Conservation (phyloP, 805 yeast genomes). For the Teunomyces tritomae region DNA sequence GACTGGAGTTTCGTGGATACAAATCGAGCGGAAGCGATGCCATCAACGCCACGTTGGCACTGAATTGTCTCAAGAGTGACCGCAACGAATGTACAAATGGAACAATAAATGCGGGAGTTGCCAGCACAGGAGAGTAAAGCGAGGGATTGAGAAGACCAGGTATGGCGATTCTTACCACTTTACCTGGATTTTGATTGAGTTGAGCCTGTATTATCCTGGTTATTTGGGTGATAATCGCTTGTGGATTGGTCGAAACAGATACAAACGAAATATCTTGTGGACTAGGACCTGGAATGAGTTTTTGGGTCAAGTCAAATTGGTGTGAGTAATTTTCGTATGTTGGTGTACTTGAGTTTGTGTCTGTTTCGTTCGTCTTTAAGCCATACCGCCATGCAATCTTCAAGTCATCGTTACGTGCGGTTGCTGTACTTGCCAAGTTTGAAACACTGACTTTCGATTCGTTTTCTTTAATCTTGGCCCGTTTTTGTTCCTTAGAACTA, state of each 20-base stretch:
- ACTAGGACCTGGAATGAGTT: conserved; percentile 64
- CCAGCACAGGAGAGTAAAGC: conserved; percentile 53
- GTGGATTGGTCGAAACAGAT: conserved; percentile 27
- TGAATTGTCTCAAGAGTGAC: conserved; percentile 47
- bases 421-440: conserved; percentile 41
- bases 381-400: conserved; percentile 96
- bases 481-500: conserved; percentile 61
- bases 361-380: conserved; percentile 21
- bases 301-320: conserved; percentile 75
- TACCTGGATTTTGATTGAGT: conserved; percentile 39
- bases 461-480: conserved; percentile 51
- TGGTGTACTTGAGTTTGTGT: conserved; percentile 11
- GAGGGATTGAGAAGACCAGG: conserved; percentile 84
- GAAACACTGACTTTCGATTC: conserved; percentile 67
- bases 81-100: conserved; percentile 63
- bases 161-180: conserved; percentile 61
- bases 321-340: conserved; percentile 54
- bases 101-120: conserved; percentile 47
- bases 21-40: conserved; percentile 63
- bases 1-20: conserved; percentile 51
- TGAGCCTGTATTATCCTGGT: conserved; percentile 32
- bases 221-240: conserved; percentile 38
- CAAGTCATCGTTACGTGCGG: conserved; percentile 44
- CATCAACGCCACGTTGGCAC: conserved; percentile 47
- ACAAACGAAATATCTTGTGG: conserved; percentile 59